Evolutionary conservation across 257 asterid genomes (phyloP), one percentile per base, ranked within the genome.

Genomic region (Perilla frutescens): DNA sequence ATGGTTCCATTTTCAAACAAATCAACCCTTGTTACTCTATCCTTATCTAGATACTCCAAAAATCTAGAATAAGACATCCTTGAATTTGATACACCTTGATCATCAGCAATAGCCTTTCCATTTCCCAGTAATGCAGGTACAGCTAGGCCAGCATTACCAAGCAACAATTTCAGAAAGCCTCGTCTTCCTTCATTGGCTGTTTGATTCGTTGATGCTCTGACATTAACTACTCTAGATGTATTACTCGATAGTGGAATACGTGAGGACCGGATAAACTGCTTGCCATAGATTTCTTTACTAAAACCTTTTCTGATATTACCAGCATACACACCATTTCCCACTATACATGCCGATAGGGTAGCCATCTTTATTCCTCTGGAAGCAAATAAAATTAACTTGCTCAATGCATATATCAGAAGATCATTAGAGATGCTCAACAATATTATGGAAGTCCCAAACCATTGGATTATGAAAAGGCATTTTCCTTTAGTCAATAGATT

Each of bases 31-130:
- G 71, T 78, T 36, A 91, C 98, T 62, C 96, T 82, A 51, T 82
- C 98, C 87, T 93, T 91, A 59, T 93, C 97, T 26, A 93, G 81
- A 75, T 93, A 93, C 84, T 93, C 98, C 85, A 93, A 75, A 62
- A 93, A 93, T 80, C 98, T 88, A 3, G 96, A 93, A 78, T 93
- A 93, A 43, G 98, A 93, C 97, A 93, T 91, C 70, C 96, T 83
- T 36, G 96, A 91, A 78, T 86, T 93, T 29, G 98, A 91, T 62
- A 89, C 96, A 40, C 80, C 87, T 79, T 91, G 96, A 50, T 93
- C 98, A 41, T 89, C 98, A 8, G 96, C 98, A 65, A 84, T 76
- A n/a, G 96, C 98, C 75, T 83, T 87, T 20, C 88, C 92, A 68
- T 70, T 80, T 66, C 88, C 76, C 8, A 88, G 67, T 37, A 91